These are phyloP conservation scores for Aureobasidium sp. DNA, from an alignment of 2,329 filamentous ascomycete species.

Conservation along the genomic window DNA sequence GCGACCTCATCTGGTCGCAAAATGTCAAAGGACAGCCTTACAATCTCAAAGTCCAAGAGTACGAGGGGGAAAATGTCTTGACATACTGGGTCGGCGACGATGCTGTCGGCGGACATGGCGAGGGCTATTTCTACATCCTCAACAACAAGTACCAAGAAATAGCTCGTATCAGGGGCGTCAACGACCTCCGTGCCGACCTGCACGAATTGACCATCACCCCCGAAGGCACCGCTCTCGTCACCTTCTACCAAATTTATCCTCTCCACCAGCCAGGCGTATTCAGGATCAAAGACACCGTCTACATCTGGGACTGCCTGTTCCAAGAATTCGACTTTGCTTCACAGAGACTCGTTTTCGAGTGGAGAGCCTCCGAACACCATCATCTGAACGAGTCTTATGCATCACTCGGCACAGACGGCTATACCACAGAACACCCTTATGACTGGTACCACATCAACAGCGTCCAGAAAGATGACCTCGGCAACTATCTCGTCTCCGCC, in stretches of 20 bases:
- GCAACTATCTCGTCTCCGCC: conserved; percentile 45
- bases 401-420: not conserved
- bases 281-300: conserved; percentile 7
- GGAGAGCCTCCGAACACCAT: conserved; percentile 36
- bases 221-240: conserved; percentile 20
- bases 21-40: conserved; percentile 30
- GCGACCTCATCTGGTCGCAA: conserved; percentile 8
- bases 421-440: not conserved
- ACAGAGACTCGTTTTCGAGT: conserved; percentile 33
- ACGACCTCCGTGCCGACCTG: conserved; percentile 29
- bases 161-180: conserved; percentile 30
- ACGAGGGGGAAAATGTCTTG: conserved; percentile 36
- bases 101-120: conserved; percentile 39
- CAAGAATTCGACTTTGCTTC: conserved; percentile 37
- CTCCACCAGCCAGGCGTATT: conserved; percentile 5
- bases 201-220: conserved; percentile 37
- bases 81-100: conserved; percentile 43
- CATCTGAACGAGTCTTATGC: conserved; percentile 15
- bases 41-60: conserved; percentile 38
- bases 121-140: conserved; percentile 38
- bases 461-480: conserved; percentile 40
- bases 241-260: conserved; percentile 1
- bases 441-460: conserved; percentile 49
- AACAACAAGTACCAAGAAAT: conserved; percentile 28
- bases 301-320: conserved; percentile 32